These are phyloP conservation scores for Sistotremastrum niveocremeum DNA, from an alignment of 768 basidiomycete species.

Conservation along the genomic window DNA sequence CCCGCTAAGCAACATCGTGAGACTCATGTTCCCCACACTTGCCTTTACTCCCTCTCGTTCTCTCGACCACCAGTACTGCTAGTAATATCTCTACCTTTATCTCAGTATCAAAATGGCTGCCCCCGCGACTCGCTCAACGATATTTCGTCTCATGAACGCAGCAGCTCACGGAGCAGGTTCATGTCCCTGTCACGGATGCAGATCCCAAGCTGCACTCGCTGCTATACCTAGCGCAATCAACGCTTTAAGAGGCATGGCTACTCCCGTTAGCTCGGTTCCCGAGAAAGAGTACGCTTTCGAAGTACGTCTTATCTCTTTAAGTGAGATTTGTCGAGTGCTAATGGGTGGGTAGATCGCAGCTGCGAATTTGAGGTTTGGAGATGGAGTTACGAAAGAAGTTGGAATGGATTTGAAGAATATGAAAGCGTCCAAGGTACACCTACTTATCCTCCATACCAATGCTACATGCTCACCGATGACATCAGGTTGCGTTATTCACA, in stretches of 20 bases:
- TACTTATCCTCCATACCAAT: conserved; percentile 1
- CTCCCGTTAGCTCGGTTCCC: conserved; percentile 48
- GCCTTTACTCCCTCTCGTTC: too few relatives aligned
- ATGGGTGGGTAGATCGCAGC: conserved; percentile 51
- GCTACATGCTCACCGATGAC: conserved; percentile 4
- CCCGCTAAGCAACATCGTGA: too few relatives aligned
- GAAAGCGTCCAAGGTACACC: conserved; percentile 69
- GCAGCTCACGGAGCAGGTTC: conserved; percentile 43
- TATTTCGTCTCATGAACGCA: conserved; percentile 62
- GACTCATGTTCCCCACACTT: too few relatives aligned
- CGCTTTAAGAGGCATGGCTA: conserved; percentile 62
- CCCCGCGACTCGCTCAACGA: conserved; percentile 41
- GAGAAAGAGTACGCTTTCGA: conserved; percentile 92
- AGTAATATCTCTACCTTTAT: background rate
- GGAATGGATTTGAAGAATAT: conserved; percentile 93
- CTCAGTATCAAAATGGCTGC: conserved; percentile 18
- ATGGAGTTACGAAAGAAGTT: conserved; percentile 80
- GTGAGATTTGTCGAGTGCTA: background rate
- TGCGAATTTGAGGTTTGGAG: conserved; percentile 77
- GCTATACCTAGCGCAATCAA: conserved; percentile 32
- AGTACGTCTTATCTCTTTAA: conserved; percentile 22
- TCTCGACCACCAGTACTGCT: too few relatives aligned
- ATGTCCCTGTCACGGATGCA: conserved; percentile 72
- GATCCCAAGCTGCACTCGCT: conserved; percentile 29
- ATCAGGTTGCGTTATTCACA: conserved; percentile 84